Evolutionary conservation across 306 rosid species (phyloP), one percentile per base, ranked within the genome.

Genomic region (Rosa chinensis): DNA sequence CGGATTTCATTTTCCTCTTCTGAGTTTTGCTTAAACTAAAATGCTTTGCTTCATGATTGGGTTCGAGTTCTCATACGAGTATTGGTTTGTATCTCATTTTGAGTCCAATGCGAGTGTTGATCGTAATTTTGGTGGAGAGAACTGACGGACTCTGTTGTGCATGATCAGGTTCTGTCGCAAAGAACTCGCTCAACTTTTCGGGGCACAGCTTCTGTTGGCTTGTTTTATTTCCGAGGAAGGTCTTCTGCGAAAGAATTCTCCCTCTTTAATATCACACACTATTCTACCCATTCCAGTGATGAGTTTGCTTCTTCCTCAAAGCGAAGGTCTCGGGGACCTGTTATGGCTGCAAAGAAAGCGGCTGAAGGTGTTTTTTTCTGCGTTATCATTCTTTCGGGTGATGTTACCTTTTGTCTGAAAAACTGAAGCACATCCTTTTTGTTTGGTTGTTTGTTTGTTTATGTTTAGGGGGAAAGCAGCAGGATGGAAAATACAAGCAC

Each of bases 401-500:
- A 43, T 16, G 69, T 63, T 12, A 13, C 6, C 1, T 35, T 50
- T 73, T 53, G 18, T 53, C 37, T 39, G 32, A 49, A 73, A 52
- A 52, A 39, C 50, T 35, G 48, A 73, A 47, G 17, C 42, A 23
- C 21, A 25, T 45, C 80, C 28, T 45, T 68, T 64, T 79, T 78
- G 63, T 79, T 82, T 66, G 78, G 53, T 72, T 70, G 73, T 66
- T 78, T 70, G 73, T 66, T 78, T 66, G 76, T 47, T 79, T 78
- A 83, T 86, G 73, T 84, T 83, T 28, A 96, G 98, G 97, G 80
- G 73, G 75, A 75, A 90, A 87, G 66, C 92, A 88, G 87, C 96
- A 88, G 85, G 97, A 93, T 74, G 93, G 99, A 62, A 96, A 89
- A 78, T 96, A 96, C 90, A 96, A 93, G 87, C 98, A 96, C 83